Base-by-base conservation (phyloP, 2,329 filamentous ascomycete genomes). In the Cordyceps cateniannulata region DNA sequence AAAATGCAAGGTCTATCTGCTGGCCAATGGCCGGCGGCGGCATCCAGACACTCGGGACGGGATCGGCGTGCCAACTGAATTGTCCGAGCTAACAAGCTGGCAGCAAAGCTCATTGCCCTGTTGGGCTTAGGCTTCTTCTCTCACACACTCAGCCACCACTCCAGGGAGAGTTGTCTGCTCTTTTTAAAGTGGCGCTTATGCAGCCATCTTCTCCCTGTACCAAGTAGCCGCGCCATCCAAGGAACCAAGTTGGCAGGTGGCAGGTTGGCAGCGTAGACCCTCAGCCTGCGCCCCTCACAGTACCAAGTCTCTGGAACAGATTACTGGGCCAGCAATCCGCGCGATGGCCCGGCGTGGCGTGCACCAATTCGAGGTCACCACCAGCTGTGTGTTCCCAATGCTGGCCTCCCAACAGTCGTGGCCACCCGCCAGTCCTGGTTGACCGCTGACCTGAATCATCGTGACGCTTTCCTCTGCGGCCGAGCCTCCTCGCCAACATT, bases 81-180 rank as follows among this genome's bases (percentile, higher is more conserved):
- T 18, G 20, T 42, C n/a, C 44, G 18, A 44, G 38, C 52, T 27
- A 24, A 8, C 54, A 10, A 27, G 18, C 45, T 9, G 18, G 5
- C 16, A 42, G 42, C 18, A 32, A 40, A 45, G 42, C 44, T 25
- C 24, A 27, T 18, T 50, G 59, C 59, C 63, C 24, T 25, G 52
- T 63, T 42, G 16, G 53, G 62, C 18, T 55, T 64, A 64, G 63
- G 53, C 51, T 61, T 63, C 63, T 64, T 64, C 51, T 63, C 63
- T 64, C 63, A 63, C 56, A 63, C 56, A 42, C 53, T 62, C 49
- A 48, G 58, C 62, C 58, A 63, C 49, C 54, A 40, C 47, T 55
- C 32, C 16, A 29, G 35, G 55, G 47, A 57, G 44, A 32, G 6
- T 32, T 51, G 44, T 44, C 56, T 59, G 56, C 45, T 10, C 25